Evolutionary conservation across 2,329 filamentous ascomycete species (phyloP), one percentile per base, ranked within the genome.

Genomic region (Trichoderma sp.): DNA sequence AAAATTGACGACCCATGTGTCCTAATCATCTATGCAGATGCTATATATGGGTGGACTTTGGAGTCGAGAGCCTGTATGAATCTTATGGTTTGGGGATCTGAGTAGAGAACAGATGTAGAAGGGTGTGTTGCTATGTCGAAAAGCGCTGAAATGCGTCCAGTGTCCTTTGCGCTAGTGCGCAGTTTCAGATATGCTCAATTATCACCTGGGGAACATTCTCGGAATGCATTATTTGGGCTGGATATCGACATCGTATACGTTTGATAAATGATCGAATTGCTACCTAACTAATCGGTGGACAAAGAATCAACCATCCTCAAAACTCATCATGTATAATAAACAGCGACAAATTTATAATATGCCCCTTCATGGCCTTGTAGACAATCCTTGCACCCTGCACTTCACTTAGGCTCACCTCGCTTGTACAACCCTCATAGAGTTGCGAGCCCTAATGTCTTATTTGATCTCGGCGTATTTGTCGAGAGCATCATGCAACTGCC

Each of bases 401-500:
- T 37, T 5, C 13, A 37, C 13, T 5, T 2, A 37, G 5, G 1
- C 16, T 10, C 6, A 6, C 18, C 32, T 65, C 32, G 24, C 34
- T 32, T 5, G 46, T 21, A 26, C 26, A 43, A 34, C 37, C 13
- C 28, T 8, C 6, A 2, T 16, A 4, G 32, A 24, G 3, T 2
- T 16, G 3, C n/a, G 1, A 51, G 28, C 39, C 39, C 6, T 8
- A 43, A 8, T 18, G 13, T 0, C 4, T 51, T 74, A 76, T 64
- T 80, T 75, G 0, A 77, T 72, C 24, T 76, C 74, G 3, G 78
- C 75, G 74, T 77, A 84, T 2, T 46, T 68, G 26, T 80, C 74
- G 72, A 85, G 68, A 1, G 80, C 84, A 75, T 85, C 82, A 72
- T 86, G 77, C 70, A 89, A 71, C 67, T 73, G 71, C 1, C 82